phyloP scores from a whole-genome alignment of 306 rosid species.

The Quercus engelmannii region DNA sequence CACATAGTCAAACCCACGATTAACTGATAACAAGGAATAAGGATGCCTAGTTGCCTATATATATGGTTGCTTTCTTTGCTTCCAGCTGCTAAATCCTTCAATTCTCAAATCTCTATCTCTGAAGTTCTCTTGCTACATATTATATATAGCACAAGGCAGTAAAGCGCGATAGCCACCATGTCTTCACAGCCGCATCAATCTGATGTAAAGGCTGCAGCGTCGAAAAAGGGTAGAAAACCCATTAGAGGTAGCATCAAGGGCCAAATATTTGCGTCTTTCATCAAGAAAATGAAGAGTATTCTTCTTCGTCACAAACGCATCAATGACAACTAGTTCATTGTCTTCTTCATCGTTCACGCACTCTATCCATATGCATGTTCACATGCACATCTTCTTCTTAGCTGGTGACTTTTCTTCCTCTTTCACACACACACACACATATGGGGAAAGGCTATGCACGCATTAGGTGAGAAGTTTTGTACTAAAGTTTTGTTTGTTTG shows the following conservation, averaged over 20 bases:
- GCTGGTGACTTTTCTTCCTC: no score
- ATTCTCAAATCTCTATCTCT: not conserved
- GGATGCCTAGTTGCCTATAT: not conserved
- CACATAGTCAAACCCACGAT: no score
- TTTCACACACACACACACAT: no score
- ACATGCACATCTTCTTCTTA: no score
- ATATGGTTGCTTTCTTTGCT: not conserved
- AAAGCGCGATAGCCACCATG: not conserved
- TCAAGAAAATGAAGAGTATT: not conserved
- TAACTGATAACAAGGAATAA: no score
- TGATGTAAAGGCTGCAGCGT: not conserved
- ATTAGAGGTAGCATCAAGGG: not conserved
- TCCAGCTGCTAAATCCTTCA: not conserved
- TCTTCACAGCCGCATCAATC: not conserved
- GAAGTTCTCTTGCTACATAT: not conserved
- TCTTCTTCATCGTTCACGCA: not conserved
- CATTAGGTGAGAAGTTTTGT: not conserved
- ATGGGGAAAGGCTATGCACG: no score
- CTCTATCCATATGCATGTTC: no score
- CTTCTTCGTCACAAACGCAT: not conserved
- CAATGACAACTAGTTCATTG: not conserved
- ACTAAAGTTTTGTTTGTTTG: no score
- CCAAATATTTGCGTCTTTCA: not conserved
- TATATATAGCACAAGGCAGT: not conserved
- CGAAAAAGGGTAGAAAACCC: not conserved